phyloP scores from a whole-genome alignment of 257 asterid species.

The Nicotiana undulata region DNA sequence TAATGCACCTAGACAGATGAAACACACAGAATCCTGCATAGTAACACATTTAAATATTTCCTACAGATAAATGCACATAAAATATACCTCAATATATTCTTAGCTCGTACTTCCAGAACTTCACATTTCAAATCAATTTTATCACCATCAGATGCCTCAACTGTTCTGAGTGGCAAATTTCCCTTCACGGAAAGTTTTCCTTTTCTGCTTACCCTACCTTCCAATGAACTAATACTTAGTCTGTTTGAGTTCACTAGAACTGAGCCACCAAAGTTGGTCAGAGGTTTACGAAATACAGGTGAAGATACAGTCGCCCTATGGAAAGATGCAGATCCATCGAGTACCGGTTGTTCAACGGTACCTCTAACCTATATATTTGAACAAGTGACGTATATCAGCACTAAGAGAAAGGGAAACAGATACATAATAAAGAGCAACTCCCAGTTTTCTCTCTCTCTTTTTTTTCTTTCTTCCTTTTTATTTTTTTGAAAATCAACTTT shows the following conservation, averaged over 20 bases:
- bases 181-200: constrained; percentile 89
- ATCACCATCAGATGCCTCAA: constrained; percentile 66
- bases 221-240: constrained; percentile 73
- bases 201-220: constrained; percentile 94
- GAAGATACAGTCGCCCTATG: constrained; percentile 94
- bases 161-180: constrained; percentile 67
- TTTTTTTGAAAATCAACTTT: background rate
- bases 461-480: background rate
- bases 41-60: background rate
- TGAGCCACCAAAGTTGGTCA: constrained; percentile 91
- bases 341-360: constrained; percentile 92
- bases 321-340: constrained; percentile 96
- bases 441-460: background rate
- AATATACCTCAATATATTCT: constrained; percentile 76
- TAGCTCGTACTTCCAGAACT: constrained; percentile 91
- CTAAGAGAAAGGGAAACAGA: constrained; percentile 12
- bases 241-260: constrained; percentile 84
- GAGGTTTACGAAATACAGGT: constrained; percentile 85
- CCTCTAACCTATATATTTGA: constrained; percentile 69
- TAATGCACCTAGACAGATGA: background rate
- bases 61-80: background rate
- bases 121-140: constrained; percentile 94
- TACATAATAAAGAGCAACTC: background rate
- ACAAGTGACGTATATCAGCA: constrained; percentile 12
- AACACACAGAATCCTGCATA: background rate